A percentile compares a stretch with the other conserved stretches of the same genome.
Conservation (phyloP, 1,139 yeast species). For the Yamadazyma buinensis region DNA sequence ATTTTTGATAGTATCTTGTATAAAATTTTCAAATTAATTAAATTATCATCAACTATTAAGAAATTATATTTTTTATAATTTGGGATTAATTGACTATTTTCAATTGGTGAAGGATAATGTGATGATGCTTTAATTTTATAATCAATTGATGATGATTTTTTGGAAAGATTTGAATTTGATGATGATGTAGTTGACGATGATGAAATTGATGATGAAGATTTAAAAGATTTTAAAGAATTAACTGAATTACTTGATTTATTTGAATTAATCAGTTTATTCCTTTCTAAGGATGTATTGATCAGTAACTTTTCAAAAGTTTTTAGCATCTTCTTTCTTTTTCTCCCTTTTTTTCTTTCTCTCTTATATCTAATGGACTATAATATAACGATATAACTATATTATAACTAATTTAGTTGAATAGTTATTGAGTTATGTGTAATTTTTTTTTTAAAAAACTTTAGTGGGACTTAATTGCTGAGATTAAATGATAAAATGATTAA, state of each 20-base stretch:
- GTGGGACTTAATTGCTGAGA: too few species aligned
- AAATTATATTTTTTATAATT: slow-evolving; percentile 25
- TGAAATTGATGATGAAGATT: slow-evolving; percentile 8
- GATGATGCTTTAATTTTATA: slow-evolving; percentile 11
- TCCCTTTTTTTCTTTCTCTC: too few species aligned
- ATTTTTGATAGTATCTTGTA: slow-evolving; percentile 29
- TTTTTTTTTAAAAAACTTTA: too few species aligned
- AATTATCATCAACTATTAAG: slow-evolving; percentile 42
- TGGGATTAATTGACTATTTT: slow-evolving; percentile 17
- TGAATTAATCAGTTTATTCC: slow-evolving; percentile 10
- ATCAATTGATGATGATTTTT: slow-evolving; percentile 8
- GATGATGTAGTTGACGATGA: slow-evolving; percentile 8
- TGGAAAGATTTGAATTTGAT: slow-evolving; percentile 6
- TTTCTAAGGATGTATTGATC: slow-evolving; percentile 11
- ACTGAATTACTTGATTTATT: slow-evolving; percentile 4
- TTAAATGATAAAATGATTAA: too few species aligned
- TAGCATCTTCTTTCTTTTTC: slow-evolving; percentile 8
- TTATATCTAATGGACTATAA: too few species aligned
- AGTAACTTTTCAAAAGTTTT: slow-evolving; percentile 14
- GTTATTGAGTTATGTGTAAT: too few species aligned
- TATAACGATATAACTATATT: too few species aligned
- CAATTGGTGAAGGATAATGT: slow-evolving; percentile 13
- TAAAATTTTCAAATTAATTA: slow-evolving; percentile 38
- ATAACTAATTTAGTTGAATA: too few species aligned
- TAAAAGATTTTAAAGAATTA: slow-evolving; percentile 10